A percentile compares a stretch with the other conserved stretches of the same genome.
Conservation (phyloP, 1,284 basidiomycete genomes). For the Pseudozyma hubeiensis region DNA sequence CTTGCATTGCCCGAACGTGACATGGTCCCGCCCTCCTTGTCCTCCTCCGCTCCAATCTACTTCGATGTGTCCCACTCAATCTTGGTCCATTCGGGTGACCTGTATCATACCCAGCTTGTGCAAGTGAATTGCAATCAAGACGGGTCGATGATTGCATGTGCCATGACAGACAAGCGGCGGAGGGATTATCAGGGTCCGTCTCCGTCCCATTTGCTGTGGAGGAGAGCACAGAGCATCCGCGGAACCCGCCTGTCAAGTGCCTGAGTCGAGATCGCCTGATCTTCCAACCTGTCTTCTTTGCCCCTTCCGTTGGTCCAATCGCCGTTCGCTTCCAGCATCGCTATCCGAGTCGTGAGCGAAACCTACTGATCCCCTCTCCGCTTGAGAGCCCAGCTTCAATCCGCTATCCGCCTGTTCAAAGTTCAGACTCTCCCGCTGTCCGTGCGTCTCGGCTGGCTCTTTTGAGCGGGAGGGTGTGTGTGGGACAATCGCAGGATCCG, state of each 20-base stretch:
- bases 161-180: background rate
- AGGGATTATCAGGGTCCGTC: too few species aligned
- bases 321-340: constrained; percentile 1
- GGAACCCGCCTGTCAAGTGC: background rate
- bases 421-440: background rate
- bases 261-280: constrained; percentile 22
- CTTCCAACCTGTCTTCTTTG: background rate
- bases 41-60: too few species aligned
- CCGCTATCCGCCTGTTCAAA: constrained; percentile 2
- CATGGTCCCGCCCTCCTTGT: too few species aligned
- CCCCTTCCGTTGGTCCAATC: background rate
- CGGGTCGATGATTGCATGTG: too few species aligned
- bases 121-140: too few species aligned
- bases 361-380: background rate
- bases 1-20: too few species aligned
- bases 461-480: background rate
- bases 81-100: too few species aligned
- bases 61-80: too few species aligned
- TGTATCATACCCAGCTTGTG: too few species aligned
- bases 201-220: too few species aligned
- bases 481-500: background rate
- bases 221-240: background rate
- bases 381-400: background rate
- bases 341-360: background rate
- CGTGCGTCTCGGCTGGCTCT: background rate